Conservation (phyloP, 2,329 filamentous ascomycete species). For the Paracorniculantispora psalliotae region DNA sequence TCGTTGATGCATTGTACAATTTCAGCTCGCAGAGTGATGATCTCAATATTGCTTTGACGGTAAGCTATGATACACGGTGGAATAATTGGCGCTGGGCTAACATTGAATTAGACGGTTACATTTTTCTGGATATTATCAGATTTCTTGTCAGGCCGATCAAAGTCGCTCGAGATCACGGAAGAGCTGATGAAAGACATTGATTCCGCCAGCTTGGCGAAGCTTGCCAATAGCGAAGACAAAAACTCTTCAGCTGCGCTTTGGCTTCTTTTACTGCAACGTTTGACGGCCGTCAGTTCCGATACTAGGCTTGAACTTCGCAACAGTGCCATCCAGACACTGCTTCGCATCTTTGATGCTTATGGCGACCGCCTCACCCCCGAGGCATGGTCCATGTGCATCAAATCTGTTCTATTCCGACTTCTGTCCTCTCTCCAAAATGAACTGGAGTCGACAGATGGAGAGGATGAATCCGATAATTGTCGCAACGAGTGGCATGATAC, state of each 20-base stretch:
- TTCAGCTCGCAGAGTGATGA: conserved; percentile 90
- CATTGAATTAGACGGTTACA: conserved; percentile 64
- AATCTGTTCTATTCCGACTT: conserved; percentile 74
- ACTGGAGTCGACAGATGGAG: conserved; percentile 36
- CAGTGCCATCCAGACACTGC: conserved; percentile 83
- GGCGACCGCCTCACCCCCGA: conserved; percentile 72
- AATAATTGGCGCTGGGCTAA: conserved; percentile 16
- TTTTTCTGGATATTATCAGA: conserved; percentile 96
- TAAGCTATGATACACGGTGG: conserved; percentile 34
- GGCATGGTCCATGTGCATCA: conserved; percentile 79
- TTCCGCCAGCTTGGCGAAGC: conserved; percentile 46
- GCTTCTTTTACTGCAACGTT: conserved; percentile 68
- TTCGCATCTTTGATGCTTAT: conserved; percentile 89
- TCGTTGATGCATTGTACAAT: conserved; percentile 82
- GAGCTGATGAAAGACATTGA: conserved; percentile 50
- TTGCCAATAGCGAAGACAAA: conserved; percentile 54
- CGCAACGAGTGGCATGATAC: conserved; percentile 66
- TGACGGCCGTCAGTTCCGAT: conserved; percentile 68
- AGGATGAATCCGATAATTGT: conserved; percentile 36
- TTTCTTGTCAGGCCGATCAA: conserved; percentile 63
- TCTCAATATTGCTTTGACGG: conserved; percentile 89
- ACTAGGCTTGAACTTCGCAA: conserved; percentile 72
- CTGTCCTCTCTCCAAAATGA: conserved; percentile 63
- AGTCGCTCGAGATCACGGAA: conserved; percentile 52
- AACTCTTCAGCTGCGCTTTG: conserved; percentile 69